Conservation (phyloP, 495 filamentous ascomycete species). For the Aspergillus incahuasiensis region DNA sequence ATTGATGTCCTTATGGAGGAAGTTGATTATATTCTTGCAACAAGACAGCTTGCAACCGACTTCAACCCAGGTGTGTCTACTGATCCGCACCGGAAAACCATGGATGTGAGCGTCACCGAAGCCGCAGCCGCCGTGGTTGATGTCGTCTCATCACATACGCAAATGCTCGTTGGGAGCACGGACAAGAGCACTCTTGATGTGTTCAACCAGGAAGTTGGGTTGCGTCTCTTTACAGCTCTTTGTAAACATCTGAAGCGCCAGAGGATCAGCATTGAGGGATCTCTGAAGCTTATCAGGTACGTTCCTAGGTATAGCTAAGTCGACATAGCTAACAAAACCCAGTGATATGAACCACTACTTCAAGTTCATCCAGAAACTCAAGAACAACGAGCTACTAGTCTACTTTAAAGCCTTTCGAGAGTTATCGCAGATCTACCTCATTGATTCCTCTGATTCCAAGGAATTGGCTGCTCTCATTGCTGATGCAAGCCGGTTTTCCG, state of each 20-base stretch:
- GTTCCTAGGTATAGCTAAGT: neutral
- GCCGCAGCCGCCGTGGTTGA: conserved; percentile 79
- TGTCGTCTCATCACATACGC: conserved; percentile 80
- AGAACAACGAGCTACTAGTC: conserved; percentile 73
- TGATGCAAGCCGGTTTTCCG: conserved; percentile 81
- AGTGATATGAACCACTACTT: conserved; percentile 95
- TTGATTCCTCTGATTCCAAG: conserved; percentile 82
- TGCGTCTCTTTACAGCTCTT: conserved; percentile 81
- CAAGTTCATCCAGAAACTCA: conserved; percentile 73
- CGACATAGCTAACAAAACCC: conserved; percentile 10
- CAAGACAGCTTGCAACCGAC: conserved; percentile 77
- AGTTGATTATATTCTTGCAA: conserved; percentile 91
- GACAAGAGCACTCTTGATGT: conserved; percentile 98
- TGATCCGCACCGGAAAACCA: conserved; percentile 39
- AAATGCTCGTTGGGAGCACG: conserved; percentile 85
- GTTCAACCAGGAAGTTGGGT: conserved; percentile 95
- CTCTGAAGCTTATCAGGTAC: conserved; percentile 83
- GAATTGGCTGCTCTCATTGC: conserved; percentile 94
- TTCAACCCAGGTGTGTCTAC: conserved; percentile 71
- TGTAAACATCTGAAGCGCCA: conserved; percentile 98
- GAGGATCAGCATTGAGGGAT: conserved; percentile 82
- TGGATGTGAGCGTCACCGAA: conserved; percentile 76
- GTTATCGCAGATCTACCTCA: conserved; percentile 91
- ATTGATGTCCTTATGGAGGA: conserved; percentile 99
- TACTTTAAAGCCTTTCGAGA: conserved; percentile 93